Base-by-base conservation (phyloP, 805 yeast species). In the Wickerhamomyces tratensis region DNA sequence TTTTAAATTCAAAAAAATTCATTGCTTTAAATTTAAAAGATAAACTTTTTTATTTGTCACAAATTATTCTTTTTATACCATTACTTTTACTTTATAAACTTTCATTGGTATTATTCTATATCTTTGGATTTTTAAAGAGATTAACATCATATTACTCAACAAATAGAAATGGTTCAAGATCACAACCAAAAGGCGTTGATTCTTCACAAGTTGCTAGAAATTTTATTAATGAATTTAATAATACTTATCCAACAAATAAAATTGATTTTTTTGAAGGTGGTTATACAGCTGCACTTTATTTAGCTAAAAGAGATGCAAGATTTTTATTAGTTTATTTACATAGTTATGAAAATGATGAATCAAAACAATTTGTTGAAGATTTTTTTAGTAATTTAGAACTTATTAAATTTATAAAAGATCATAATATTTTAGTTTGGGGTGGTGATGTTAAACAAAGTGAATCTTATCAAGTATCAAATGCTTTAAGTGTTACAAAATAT, bases 371-470 rank as follows among this genome's bases (percentile, higher is more conserved):
- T 47, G 72, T 80, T 39, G 59, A 69, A 12, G 69, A 70, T 10
- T 71, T 86, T 4, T 57, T 87, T 39, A 63, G 78, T 37, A 67
- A 74, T 45, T 71, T 68, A 3, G 60, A 58, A 26, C 76, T 85
- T 42, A 62, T 74, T 12, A 59, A 66, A 34, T 66, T 70, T 51
- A 54, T 77, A 41, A 63, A 62, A 20, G 71, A 73, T 20, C 72
- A 70, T 39, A 72, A 84, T 38, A 57, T 81, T 2, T 49, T 86
- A 4, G 62, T 86, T 2, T 91, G 98, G 98, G 95, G 89, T 36
- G 96, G 96, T 8, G 82, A 86, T 55, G 75, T 83, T 25, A 72
- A 74, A n/a, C 78, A 79, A 43, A 77, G 88, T 20, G 98, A 91
- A 59, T 86, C 91, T 1, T 79, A 76, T 54, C 95, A 86, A 52